Evolutionary conservation across 495 filamentous ascomycete genomes (phyloP).

Genomic region (Parmelia sp.): DNA sequence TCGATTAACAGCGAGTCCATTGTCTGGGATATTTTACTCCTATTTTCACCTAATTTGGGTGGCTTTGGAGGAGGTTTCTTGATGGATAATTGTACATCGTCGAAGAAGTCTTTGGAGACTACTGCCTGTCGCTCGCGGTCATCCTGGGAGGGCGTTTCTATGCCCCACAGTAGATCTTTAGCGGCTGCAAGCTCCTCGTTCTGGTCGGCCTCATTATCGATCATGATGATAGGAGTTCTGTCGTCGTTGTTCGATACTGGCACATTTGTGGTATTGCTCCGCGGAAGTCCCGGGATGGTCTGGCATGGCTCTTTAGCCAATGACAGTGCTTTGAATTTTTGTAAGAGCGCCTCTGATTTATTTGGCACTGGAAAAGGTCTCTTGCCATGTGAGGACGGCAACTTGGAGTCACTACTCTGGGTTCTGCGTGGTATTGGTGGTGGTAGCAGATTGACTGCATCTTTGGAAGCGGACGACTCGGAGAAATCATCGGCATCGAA

Average conservation of each 20-base stretch:
- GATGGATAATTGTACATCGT: not conserved
- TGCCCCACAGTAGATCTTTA: not conserved
- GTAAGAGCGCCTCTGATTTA: not conserved
- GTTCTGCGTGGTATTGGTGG: not conserved
- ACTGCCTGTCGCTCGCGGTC: not conserved
- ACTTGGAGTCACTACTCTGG: not conserved
- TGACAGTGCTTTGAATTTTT: not conserved
- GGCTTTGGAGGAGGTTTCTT: not conserved
- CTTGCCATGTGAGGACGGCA: not conserved
- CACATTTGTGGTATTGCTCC: not conserved
- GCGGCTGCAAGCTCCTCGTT: not conserved
- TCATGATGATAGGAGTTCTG: not conserved
- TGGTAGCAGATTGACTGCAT: not conserved
- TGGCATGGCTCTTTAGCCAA: not conserved
- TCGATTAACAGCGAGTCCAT: constrained; percentile 5
- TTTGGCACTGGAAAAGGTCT: not conserved
- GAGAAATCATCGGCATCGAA: not conserved
- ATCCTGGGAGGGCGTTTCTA: not conserved
- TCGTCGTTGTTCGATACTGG: not conserved
- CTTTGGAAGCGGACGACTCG: not conserved
- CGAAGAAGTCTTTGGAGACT: not conserved
- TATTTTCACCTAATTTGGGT: too few relatives aligned
- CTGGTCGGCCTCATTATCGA: not conserved
- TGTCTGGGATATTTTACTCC: not conserved
- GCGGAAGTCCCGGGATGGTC: not conserved